phyloP scores from a whole-genome alignment of 2,329 filamentous ascomycete species.

The Talaromyces sp. region DNA sequence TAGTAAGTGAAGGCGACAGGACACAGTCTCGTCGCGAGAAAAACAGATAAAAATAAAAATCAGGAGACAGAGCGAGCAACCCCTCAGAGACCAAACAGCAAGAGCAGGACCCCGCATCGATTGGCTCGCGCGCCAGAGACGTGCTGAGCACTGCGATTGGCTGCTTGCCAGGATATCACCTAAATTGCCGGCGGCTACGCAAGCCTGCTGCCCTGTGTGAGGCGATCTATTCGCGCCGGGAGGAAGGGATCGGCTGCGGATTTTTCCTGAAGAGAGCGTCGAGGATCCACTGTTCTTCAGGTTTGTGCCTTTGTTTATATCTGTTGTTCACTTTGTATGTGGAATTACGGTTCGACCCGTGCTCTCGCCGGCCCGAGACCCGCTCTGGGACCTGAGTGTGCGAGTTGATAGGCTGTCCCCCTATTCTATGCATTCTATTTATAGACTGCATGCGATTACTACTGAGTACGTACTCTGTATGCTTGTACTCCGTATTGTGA shows the following conservation, averaged over 20 bases:
- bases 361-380: constrained; percentile 9
- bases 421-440: neutral
- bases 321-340: neutral
- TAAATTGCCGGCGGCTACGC: constrained; percentile 1
- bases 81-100: neutral
- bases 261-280: neutral
- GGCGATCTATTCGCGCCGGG: neutral
- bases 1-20: neutral
- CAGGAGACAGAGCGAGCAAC: neutral
- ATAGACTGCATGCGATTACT: neutral
- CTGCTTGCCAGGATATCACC: neutral
- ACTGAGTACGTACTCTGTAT: too few species aligned
- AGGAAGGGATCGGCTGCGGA: neutral
- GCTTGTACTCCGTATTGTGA: too few species aligned
- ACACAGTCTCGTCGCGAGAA: neutral
- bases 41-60: neutral
- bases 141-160: constrained; percentile 4
- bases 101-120: neutral
- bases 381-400: neutral
- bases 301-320: too few species aligned
- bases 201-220: neutral
- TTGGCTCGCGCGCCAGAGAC: neutral
- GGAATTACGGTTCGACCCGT: neutral
- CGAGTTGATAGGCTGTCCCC: neutral
- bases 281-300: neutral